phyloP scores from a whole-genome alignment of 2,329 filamentous ascomycete genomes.

The Cladosporium sp. region DNA sequence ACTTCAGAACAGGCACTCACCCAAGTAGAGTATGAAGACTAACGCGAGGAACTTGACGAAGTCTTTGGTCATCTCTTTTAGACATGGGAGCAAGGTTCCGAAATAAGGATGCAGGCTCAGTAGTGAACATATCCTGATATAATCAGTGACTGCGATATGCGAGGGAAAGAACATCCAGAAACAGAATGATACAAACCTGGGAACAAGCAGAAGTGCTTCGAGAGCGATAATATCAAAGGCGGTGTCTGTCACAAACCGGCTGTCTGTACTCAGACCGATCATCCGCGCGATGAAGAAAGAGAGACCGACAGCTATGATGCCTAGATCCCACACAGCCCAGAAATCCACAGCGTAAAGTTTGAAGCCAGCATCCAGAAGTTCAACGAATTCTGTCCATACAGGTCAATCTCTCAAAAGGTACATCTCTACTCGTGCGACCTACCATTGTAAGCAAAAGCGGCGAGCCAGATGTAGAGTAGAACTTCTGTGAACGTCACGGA shows the following conservation, averaged over 20 bases:
- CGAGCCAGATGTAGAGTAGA: slow-evolving; percentile 78
- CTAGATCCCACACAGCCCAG: slow-evolving; percentile 64
- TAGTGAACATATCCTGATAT: slow-evolving; percentile 70
- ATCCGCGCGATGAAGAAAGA: slow-evolving; percentile 66
- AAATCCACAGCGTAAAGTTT: slow-evolving; percentile 82
- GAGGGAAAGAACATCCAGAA: neutral
- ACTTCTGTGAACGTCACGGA: slow-evolving; percentile 66
- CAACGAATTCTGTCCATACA: slow-evolving; percentile 50
- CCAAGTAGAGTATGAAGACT: slow-evolving; percentile 76
- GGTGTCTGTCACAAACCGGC: slow-evolving; percentile 63
- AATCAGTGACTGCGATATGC: neutral
- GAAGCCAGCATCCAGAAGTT: slow-evolving; percentile 80
- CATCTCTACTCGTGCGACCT: slow-evolving; percentile 33
- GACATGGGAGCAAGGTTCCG: slow-evolving; percentile 80
- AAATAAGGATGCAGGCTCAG: slow-evolving; percentile 86
- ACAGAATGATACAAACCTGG: slow-evolving; percentile 43
- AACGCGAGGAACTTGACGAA: slow-evolving; percentile 79
- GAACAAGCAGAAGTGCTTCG: slow-evolving; percentile 85
- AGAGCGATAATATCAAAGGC: slow-evolving; percentile 87
- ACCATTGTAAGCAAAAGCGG: slow-evolving; percentile 79
- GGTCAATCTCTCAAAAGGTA: neutral
- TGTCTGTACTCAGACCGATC: slow-evolving; percentile 60
- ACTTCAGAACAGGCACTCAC: slow-evolving; percentile 29
- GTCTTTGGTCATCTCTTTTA: slow-evolving; percentile 91
- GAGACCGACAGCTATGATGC: slow-evolving; percentile 30